Evolutionary conservation across 2,329 filamentous ascomycete genomes (phyloP), one percentile per base, ranked within the genome.

Genomic region (Septoria petroselini): DNA sequence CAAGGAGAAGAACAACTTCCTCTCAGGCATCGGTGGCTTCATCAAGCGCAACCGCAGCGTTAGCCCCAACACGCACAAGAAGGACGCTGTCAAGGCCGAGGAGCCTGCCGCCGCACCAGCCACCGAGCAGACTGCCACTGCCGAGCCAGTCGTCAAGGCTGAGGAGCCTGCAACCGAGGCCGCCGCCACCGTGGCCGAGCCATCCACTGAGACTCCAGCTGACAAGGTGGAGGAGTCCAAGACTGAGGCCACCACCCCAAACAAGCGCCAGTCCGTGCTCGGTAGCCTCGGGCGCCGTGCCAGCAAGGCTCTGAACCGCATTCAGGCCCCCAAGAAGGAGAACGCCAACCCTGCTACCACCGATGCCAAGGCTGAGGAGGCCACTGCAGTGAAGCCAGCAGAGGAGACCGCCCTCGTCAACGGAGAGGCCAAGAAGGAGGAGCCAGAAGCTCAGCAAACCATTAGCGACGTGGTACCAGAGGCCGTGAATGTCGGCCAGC

Each of bases 1-100:
- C 58, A 66, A 65, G 58, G 62, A 66, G 58, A 67, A 65, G 63
- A 60, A 55, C 52, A 62, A 62, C 54, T 67, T 68, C 58, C 55
- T 68, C 21, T 62, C 62, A 25, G 53, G 56, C 30, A 54, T 65
- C 21, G 44, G 50, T 27, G 53, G 60, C 23, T 64, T 65, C 60
- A 59, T 65, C 54, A 67, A 66, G 60, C 61, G 64, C 40, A 61
- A 63, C 53, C 64, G 65, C 44, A 63, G 60, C 52, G 63, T 63
- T 35, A 65, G 62, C 69, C 75, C 65, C 37, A 66, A 64, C 40
- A 58, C 62, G 30, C 39, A 48, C 53, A 54, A 59, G 43, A 65
- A 65, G 59, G 69, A 71, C 53, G 67, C 71, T 57, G 43, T 57
- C 47, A 62, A 58, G 51, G 54, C 60, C 30, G 59, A 64, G 46